Evolutionary conservation across 2,329 filamentous ascomycete genomes (phyloP).

Genomic region (Mollisia scopiformis): DNA sequence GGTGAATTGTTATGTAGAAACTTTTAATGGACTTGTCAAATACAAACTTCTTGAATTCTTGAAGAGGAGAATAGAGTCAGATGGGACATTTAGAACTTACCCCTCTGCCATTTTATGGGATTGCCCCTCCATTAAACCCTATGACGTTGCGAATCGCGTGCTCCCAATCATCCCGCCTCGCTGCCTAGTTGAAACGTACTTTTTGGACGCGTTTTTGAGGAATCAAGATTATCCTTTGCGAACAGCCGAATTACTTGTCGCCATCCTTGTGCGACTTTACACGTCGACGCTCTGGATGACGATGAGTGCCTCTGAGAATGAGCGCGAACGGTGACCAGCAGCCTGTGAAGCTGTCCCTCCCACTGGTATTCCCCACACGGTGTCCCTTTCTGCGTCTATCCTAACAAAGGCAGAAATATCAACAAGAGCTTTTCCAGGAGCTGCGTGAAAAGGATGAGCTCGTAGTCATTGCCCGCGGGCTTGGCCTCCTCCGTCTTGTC

Average conservation of each 20-base stretch:
- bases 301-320: slow-evolving; percentile 36
- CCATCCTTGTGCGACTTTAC: neutral
- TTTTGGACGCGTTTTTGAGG: neutral
- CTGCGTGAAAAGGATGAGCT: slow-evolving; percentile 91
- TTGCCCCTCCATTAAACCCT: neutral
- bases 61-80: neutral
- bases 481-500: slow-evolving; percentile 88
- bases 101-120: neutral
- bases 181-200: neutral
- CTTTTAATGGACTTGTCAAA: neutral
- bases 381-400: neutral
- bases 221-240: slow-evolving; percentile 2
- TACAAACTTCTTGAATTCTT: no score
- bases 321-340: slow-evolving; percentile 51
- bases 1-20: slow-evolving; percentile 22
- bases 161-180: neutral
- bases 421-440: slow-evolving; percentile 93
- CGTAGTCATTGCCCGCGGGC: slow-evolving; percentile 85
- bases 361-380: slow-evolving; percentile 54
- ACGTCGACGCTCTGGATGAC: neutral
- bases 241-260: no score
- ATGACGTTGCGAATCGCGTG: neutral
- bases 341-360: slow-evolving; percentile 81
- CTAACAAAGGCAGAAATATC: slow-evolving; percentile 67
- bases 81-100: neutral